Conservation (phyloP, 768 basidiomycete genomes). For the Amanita rubescens region DNA sequence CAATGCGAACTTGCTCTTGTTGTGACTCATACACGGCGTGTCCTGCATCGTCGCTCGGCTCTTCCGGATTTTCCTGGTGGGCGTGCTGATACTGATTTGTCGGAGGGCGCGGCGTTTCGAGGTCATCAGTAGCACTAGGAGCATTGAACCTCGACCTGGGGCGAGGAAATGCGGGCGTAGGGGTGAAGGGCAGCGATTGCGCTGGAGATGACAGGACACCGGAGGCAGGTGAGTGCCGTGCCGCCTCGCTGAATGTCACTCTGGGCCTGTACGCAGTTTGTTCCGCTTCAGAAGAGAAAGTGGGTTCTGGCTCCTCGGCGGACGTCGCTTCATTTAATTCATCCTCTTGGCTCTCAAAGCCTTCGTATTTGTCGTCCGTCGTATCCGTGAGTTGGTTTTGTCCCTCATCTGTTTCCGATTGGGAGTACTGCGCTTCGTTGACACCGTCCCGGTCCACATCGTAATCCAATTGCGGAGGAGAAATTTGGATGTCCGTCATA, state of each 20-base stretch:
- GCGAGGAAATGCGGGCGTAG: constrained; percentile 59
- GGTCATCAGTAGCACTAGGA: constrained; percentile 35
- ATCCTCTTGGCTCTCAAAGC: constrained; percentile 9
- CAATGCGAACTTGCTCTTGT: constrained; percentile 1
- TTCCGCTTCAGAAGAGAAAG: constrained; percentile 65
- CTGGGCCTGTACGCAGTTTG: constrained; percentile 26
- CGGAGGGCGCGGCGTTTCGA: constrained; percentile 29
- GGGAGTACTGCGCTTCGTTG: constrained; percentile 4
- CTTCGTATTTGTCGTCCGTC: constrained; percentile 14
- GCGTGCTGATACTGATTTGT: constrained; percentile 11
- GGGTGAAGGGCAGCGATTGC: constrained; percentile 53
- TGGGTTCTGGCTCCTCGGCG: constrained; percentile 41
- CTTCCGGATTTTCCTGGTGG: constrained; percentile 11
- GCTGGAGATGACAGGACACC: constrained; percentile 48
- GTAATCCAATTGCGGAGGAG: constrained; percentile 27
- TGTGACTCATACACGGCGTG: constrained; percentile 6
- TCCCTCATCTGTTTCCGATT: constrained; percentile 11
- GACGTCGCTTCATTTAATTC: constrained; percentile 13
- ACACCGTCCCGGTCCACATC: constrained; percentile 2
- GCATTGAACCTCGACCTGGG: constrained; percentile 56
- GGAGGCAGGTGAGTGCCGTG: constrained; percentile 29
- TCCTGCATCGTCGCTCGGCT: constrained; percentile 19
- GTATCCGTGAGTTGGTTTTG: constrained; percentile 13
- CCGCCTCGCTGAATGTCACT: constrained; percentile 18
- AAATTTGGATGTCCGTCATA: constrained; percentile 44